Conservation (phyloP, 108 stramenopile genomes). For the Mayamaea pseudoterrestris region DNA sequence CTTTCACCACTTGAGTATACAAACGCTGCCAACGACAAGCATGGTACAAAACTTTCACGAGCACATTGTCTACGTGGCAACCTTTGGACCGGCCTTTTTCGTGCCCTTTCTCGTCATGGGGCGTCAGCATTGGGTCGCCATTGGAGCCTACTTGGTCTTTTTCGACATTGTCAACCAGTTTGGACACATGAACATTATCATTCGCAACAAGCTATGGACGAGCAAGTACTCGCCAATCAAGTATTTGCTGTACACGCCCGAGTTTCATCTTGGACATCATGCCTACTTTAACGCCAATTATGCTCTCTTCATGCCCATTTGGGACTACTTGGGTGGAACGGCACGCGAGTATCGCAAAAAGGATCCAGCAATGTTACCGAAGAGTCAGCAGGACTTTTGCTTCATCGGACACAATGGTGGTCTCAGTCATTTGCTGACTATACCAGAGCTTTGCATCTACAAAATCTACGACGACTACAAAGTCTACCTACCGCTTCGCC, state of each 20-base stretch:
- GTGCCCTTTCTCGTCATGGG: constrained; percentile 15
- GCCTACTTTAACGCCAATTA: constrained; percentile 59
- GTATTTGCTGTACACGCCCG: constrained; percentile 61
- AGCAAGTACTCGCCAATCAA: constrained; percentile 47
- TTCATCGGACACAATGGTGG: constrained; percentile 66
- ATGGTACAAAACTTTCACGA: constrained; percentile 63
- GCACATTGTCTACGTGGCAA: constrained; percentile 59
- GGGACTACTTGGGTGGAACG: constrained; percentile 54
- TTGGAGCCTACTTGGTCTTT: constrained; percentile 41
- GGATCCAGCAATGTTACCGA: constrained; percentile 31
- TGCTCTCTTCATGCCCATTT: constrained; percentile 53
- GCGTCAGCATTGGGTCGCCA: constrained; percentile 37
- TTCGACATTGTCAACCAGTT: constrained; percentile 53
- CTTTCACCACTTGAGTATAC: constrained; percentile 56
- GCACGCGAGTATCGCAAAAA: constrained; percentile 41
- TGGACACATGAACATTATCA: constrained; percentile 50
- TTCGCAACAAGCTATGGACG: constrained; percentile 36
- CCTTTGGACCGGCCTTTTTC: constrained; percentile 56
- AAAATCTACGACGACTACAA: constrained; percentile 39
- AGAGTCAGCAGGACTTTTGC: constrained; percentile 48
- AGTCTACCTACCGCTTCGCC: constrained; percentile 30
- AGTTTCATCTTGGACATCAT: constrained; percentile 61
- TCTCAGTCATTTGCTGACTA: constrained; percentile 47
- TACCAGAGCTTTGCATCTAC: constrained; percentile 48
- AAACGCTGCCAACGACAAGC: constrained; percentile 43